Evolutionary conservation across 768 basidiomycete genomes (phyloP), one percentile per base, ranked within the genome.

Genomic region (Russula virescens): DNA sequence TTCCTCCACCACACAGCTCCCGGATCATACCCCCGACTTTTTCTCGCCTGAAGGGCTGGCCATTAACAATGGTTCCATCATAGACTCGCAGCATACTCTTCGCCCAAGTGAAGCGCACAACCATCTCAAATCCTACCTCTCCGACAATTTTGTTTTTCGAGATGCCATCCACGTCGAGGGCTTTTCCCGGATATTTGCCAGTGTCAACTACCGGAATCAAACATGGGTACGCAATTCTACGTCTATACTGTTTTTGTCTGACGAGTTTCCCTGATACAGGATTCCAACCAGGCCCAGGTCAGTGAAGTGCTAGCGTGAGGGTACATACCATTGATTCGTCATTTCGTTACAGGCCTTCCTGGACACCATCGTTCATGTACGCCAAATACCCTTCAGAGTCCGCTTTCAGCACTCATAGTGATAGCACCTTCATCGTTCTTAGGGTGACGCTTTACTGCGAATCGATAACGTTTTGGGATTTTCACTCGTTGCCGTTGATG

Each of bases 391-490:
- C 42, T 64, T 16, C 13, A 19, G 18, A 40, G n/a, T 25, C 28
- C 10, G 5, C 2, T n/a, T n/a, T 28, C 11, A 8, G 42, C 42
- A 13, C 26, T n/a, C n/a, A n/a, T n/a, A n/a, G n/a, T 1, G 19
- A 6, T 63, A 34, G 48, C 28, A 21, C 23, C 10, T 31, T 40
- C 25, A 28, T 62, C 13, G 28, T 38, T 52, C 45, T 19, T 16
- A 72, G 71, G 67, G 68, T 13, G 68, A 74, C 34, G 73, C 67
- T 0, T 62, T 75, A 25, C 19, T 69, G 4, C 67, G 73, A 3
- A 66, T 76, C 9, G 68, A 70, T n/a, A 72, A 74, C 21, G 71
- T 75, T 50, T 50, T 76, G 28, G 48, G 65, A 6, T 73, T 62
- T 40, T n/a, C 53, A 3, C 56, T 66, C 0, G 71, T 75, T 11